phyloP scores from a whole-genome alignment of 108 stramenopile species.

The Fistulifera pelliculosa region DNA sequence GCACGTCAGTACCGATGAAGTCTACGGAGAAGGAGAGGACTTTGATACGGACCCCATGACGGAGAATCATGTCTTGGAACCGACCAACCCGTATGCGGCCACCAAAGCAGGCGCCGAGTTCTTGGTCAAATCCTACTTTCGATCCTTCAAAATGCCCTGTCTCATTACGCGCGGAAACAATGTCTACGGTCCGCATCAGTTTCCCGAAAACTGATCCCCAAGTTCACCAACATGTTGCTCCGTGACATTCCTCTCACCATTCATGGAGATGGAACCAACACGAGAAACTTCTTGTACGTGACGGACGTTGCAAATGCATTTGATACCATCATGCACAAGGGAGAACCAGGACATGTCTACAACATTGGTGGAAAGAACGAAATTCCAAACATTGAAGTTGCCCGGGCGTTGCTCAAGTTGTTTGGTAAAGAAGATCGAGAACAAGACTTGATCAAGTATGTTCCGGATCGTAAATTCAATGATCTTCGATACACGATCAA shows the following conservation, averaged over 20 bases:
- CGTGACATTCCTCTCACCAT: constrained; percentile 84
- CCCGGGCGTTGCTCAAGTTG: constrained; percentile 72
- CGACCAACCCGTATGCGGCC: constrained; percentile 98
- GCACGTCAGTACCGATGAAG: constrained; percentile 97
- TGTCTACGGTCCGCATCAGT: constrained; percentile 98
- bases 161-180: constrained; percentile 99
- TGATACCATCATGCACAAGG: constrained; percentile 92
- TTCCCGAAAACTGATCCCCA: constrained; percentile 99
- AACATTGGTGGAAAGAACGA: constrained; percentile 98
- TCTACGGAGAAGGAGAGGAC: constrained; percentile 96
- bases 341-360: constrained; percentile 84
- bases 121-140: constrained; percentile 89
- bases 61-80: constrained; percentile 94
- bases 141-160: constrained; percentile 87
- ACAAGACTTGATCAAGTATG: constrained; percentile 75
- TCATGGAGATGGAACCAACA: constrained; percentile 95
- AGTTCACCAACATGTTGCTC: constrained; percentile 96
- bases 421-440: constrained; percentile 56
- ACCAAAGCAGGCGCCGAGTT: constrained; percentile 99
- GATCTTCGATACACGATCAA: constrained; percentile 99
- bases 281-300: constrained; percentile 95
- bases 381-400: constrained; percentile 78
- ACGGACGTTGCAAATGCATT: constrained; percentile 96
- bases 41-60: constrained; percentile 92
- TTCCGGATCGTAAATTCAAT: constrained; percentile 96